Percentiles rank a stretch among this genome's conserved stretches.
Conservation (phyloP, 148 eudicot species). For the Heliosperma pusillum region DNA sequence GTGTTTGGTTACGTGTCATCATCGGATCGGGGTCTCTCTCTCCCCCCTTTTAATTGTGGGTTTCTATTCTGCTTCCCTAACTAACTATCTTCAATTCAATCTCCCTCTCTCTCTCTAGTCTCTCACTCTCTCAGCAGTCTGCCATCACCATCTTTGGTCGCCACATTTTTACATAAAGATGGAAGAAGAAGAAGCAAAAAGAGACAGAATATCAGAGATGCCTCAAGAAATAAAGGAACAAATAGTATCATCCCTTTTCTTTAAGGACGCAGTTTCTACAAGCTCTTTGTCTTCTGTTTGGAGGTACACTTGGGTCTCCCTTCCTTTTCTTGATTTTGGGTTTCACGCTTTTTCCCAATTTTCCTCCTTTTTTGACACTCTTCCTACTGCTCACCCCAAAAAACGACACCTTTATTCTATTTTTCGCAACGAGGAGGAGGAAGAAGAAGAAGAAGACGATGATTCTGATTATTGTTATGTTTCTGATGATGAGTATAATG, state of each 20-base stretch:
- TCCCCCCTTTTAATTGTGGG: too few species aligned
- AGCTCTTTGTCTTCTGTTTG: background rate
- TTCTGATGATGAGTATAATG: too few species aligned
- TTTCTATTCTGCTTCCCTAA: too few species aligned
- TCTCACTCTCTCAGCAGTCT: too few species aligned
- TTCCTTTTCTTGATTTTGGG: background rate
- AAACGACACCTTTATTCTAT: background rate
- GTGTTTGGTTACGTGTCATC: too few species aligned
- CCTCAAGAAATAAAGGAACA: background rate
- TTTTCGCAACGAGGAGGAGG: too few species aligned
- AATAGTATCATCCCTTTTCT: background rate
- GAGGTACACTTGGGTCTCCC: conserved; percentile 12
- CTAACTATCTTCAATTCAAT: too few species aligned
- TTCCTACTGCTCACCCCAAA: background rate
- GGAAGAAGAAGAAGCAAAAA: background rate
- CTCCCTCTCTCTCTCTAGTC: too few species aligned
- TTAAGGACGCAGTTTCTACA: background rate
- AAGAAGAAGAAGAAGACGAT: background rate
- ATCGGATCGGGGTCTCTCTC: too few species aligned
- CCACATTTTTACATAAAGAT: too few species aligned
- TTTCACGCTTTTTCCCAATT: background rate
- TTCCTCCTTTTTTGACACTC: background rate
- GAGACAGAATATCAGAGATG: background rate
- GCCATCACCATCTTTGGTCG: too few species aligned
- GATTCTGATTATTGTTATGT: too few species aligned